Percentiles rank a stretch among this genome's conserved stretches.
phyloP scores from a whole-genome alignment of 1,284 basidiomycete species.

The Ceratobasidium sp. region DNA sequence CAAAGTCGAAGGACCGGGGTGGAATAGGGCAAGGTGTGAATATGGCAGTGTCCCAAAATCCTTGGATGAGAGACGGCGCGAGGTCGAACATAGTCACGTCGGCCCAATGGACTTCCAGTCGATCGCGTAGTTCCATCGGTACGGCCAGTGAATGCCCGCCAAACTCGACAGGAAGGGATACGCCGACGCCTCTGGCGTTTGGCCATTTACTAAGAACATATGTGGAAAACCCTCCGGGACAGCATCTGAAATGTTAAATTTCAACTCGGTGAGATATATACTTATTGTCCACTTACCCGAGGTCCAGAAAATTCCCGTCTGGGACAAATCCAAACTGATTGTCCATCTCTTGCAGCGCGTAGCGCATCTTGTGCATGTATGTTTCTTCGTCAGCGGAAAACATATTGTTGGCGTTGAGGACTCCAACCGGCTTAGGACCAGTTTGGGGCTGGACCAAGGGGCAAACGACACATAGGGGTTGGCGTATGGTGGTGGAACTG shows the following conservation, averaged over 20 bases:
- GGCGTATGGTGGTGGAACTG: background rate
- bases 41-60: slow-evolving; percentile 29
- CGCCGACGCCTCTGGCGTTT: slow-evolving; percentile 22
- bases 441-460: background rate
- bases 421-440: background rate
- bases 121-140: slow-evolving; percentile 6
- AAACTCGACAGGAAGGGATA: slow-evolving; percentile 35
- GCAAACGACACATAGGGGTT: background rate
- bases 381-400: slow-evolving; percentile 19
- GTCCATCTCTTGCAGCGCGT: slow-evolving; percentile 29
- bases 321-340: slow-evolving; percentile 18
- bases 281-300: slow-evolving; percentile 18
- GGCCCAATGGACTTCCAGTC: slow-evolving; percentile 30
- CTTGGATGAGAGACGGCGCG: slow-evolving; percentile 9
- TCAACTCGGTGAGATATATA: background rate
- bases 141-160: slow-evolving; percentile 37
- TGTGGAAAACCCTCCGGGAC: slow-evolving; percentile 36
- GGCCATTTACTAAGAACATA: slow-evolving; percentile 34
- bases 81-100: slow-evolving; percentile 37
- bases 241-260: slow-evolving; percentile 4
- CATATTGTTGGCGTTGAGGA: slow-evolving; percentile 25
- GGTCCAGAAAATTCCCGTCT: slow-evolving; percentile 26
- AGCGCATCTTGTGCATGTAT: slow-evolving; percentile 32
- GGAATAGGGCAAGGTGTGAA: slow-evolving; percentile 34
- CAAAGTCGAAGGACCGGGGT: slow-evolving; percentile 45